Conservation (phyloP, 75 land plant genomes). For the Pinus tabuliformis region DNA sequence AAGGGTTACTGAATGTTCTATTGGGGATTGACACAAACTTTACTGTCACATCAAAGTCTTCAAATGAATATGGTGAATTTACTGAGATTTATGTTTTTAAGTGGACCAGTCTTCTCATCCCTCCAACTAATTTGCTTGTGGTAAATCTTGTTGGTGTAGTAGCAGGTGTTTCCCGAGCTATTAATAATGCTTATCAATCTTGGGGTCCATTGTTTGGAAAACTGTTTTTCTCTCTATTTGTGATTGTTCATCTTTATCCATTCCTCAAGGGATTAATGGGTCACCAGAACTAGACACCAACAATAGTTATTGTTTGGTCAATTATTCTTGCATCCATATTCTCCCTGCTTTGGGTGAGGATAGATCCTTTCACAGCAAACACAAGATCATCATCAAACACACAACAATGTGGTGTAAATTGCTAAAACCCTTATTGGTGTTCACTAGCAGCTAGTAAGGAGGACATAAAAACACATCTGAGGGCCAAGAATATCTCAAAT, state of each 20-base stretch:
- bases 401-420: conserved; percentile 71
- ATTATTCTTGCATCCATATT: conserved; percentile 87
- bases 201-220: conserved; percentile 93
- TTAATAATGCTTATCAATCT: conserved; percentile 83
- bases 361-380: conserved; percentile 61
- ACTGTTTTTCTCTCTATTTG: conserved; percentile 86
- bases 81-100: conserved; percentile 84
- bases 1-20: conserved; percentile 86
- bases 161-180: conserved; percentile 79
- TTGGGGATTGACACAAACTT: conserved; percentile 97
- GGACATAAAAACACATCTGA: no score
- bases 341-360: conserved; percentile 86
- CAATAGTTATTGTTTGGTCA: conserved; percentile 89
- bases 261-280: conserved; percentile 92
- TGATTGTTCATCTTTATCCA: conserved; percentile 87
- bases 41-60: conserved; percentile 93
- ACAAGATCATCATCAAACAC: conserved; percentile 14
- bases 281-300: conserved; percentile 74
- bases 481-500: no score
- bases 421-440: conserved; percentile 14
- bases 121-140: conserved; percentile 75
- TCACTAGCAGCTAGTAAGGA: no score
- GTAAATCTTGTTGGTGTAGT: conserved; percentile 86
- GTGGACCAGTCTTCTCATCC: conserved; percentile 81
- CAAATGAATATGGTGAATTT: conserved; percentile 87